phyloP scores from a whole-genome alignment of 2,329 filamentous ascomycete species.

The Teratosphaeria nubilosa region DNA sequence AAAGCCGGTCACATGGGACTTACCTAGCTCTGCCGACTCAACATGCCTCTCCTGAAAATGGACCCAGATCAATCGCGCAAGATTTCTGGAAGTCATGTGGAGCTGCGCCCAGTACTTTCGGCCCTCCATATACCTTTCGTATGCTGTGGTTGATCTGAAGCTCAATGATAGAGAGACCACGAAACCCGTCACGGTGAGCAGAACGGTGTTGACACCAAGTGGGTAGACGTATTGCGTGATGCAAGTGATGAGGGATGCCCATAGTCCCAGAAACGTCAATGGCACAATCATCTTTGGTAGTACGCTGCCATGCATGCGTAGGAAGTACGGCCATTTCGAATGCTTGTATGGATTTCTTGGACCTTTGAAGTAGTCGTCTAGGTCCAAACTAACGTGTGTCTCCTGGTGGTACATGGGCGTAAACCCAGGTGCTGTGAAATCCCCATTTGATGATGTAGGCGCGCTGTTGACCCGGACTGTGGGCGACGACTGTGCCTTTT shows the following conservation, averaged over 20 bases:
- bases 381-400: not conserved
- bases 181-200: constrained; percentile 71
- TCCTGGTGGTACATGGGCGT: not conserved
- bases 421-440: not conserved
- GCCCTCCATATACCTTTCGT: constrained; percentile 55
- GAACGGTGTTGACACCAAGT: constrained; percentile 50
- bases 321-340: constrained; percentile 66
- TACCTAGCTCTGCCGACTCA: constrained; percentile 31
- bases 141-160: constrained; percentile 67
- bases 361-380: constrained; percentile 31
- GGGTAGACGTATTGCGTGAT: constrained; percentile 39
- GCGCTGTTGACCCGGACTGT: not conserved
- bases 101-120: constrained; percentile 54
- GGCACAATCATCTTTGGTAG: constrained; percentile 56
- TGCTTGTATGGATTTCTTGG: constrained; percentile 62
- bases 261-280: constrained; percentile 39
- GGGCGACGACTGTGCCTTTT: not conserved
- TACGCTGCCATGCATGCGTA: constrained; percentile 67
- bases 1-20: not conserved
- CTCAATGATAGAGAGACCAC: constrained; percentile 70
- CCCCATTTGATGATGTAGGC: not conserved
- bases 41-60: constrained; percentile 54
- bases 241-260: constrained; percentile 56
- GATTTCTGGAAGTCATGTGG: constrained; percentile 45
- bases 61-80: constrained; percentile 70